Percentiles rank a stretch among this genome's conserved stretches.
These are phyloP conservation scores for Zygotorulaspora florentina DNA, from an alignment of 805 yeast species.

Conservation along the genomic window DNA sequence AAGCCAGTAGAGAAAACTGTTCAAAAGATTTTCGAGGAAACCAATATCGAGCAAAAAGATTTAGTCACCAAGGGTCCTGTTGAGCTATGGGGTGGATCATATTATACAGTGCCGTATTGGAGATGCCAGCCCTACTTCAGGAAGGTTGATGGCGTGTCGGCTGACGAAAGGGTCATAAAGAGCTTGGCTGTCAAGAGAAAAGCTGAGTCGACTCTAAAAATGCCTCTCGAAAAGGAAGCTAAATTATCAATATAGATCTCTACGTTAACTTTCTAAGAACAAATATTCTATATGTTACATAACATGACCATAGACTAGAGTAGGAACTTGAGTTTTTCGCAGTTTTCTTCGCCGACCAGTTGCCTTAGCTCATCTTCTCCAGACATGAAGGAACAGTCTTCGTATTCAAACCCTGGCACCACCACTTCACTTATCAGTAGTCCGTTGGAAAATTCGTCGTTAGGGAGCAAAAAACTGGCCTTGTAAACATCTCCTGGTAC, in stretches of 20 bases:
- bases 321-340: slow-evolving; percentile 38
- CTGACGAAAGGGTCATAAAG: slow-evolving; percentile 39
- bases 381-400: slow-evolving; percentile 46
- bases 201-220: not conserved
- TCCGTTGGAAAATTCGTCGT: slow-evolving; percentile 37
- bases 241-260: too few species aligned
- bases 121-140: slow-evolving; percentile 94
- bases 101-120: slow-evolving; percentile 87
- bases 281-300: too few species aligned
- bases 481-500: slow-evolving; percentile 60
- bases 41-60: slow-evolving; percentile 55
- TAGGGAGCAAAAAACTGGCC: slow-evolving; percentile 48
- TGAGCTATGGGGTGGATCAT: slow-evolving; percentile 74
- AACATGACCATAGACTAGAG: slow-evolving; percentile 15
- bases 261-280: too few species aligned
- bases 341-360: slow-evolving; percentile 39
- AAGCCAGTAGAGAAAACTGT: slow-evolving; percentile 65
- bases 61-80: slow-evolving; percentile 48
- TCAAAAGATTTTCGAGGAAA: slow-evolving; percentile 46
- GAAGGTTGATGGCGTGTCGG: slow-evolving; percentile 73
- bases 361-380: slow-evolving; percentile 31
- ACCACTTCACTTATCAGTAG: slow-evolving; percentile 54
- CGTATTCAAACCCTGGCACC: slow-evolving; percentile 58
- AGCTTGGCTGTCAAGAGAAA: slow-evolving; percentile 19
- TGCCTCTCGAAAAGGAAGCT: too few species aligned